Evolutionary conservation across 1,284 basidiomycete species (phyloP).

Genomic region (Chalciporus sp.): DNA sequence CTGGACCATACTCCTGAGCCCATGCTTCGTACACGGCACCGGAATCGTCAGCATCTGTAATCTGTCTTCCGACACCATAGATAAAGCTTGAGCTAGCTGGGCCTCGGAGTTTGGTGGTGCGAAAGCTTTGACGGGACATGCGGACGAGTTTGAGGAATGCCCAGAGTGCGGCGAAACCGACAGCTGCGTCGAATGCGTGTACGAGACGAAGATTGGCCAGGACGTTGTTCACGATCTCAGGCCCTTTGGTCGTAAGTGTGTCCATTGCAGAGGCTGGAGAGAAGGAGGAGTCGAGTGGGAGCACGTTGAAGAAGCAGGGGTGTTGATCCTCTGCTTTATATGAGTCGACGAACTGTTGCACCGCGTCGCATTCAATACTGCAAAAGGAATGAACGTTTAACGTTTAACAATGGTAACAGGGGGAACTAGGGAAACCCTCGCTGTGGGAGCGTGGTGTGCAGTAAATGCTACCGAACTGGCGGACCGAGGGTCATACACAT

Average conservation of each 20-base stretch:
- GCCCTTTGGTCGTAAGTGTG: not conserved
- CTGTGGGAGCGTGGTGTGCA: too few relatives aligned
- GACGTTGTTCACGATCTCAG: not conserved
- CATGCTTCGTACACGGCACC: constrained; percentile 22
- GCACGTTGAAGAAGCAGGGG: not conserved
- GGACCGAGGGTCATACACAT: too few relatives aligned
- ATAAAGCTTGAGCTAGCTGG: constrained; percentile 19
- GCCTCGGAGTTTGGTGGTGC: constrained; percentile 19
- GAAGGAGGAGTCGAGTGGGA: not conserved
- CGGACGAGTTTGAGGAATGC: not conserved
- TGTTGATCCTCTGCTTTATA: not conserved
- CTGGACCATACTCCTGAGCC: constrained; percentile 39
- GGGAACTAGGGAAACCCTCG: too few relatives aligned
- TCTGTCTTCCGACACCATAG: constrained; percentile 15
- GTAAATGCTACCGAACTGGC: too few relatives aligned
- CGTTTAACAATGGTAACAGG: too few relatives aligned
- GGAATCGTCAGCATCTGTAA: constrained; percentile 5
- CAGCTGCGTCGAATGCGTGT: not conserved
- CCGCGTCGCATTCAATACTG: not conserved
- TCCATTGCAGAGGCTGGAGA: not conserved
- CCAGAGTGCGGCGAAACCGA: constrained; percentile 3
- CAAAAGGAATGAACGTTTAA: too few relatives aligned
- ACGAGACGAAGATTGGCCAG: not conserved
- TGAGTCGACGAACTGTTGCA: not conserved
- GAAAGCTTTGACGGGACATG: constrained; percentile 3